Evolutionary conservation across 768 basidiomycete species (phyloP), one percentile per base, ranked within the genome.

Genomic region (Leccinum boreale): DNA sequence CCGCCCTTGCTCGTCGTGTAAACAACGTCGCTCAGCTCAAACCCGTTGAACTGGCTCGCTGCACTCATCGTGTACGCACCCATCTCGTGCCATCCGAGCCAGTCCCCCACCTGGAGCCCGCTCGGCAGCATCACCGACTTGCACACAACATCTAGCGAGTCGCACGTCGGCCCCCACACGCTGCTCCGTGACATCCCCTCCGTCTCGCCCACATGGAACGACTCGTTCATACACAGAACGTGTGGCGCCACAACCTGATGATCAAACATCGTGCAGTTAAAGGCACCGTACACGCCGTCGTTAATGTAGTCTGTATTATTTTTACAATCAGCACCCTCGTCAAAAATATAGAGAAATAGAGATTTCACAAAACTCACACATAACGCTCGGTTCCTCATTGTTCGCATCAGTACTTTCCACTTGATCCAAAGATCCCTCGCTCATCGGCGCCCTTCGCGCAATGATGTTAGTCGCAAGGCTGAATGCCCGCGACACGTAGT

Each of bases 61-160:
- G 97, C 97, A 69, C 94, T 97, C 58, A 94, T 77, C n/a, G 97
- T 98, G 77, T 99, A 99, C 31, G 97, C 97, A 29, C 97, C 97
- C 97, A 99, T 98, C 70, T 92, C 87, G 56, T 88, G 87, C 77
- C 95, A 99, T n/a, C 89, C 91, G 17, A 99, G 82, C 97, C 97
- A 99, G 71, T 99, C 97, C 7, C 97, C 97, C 7, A 97, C 94
- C 58, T 83, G 80, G 53, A 98, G 79, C 1, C 80, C 81, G 29
- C 74, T 74, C 4, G 92, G 94, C 60, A 91, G 79, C 67, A 73
- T 78, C 53, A 79, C 79, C 58, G 75, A 79, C 64, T 80, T 79
- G 67, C 80, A 87, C 57, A 99, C 94, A 70, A 90, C 90, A 76
- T 99, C 97, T 67, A 99, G 92, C 33, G 92, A 93, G 70, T 98